Evolutionary conservation across 441 rosid genomes (phyloP), one percentile per base, ranked within the genome.

Genomic region (Metrosideros polymorpha): DNA sequence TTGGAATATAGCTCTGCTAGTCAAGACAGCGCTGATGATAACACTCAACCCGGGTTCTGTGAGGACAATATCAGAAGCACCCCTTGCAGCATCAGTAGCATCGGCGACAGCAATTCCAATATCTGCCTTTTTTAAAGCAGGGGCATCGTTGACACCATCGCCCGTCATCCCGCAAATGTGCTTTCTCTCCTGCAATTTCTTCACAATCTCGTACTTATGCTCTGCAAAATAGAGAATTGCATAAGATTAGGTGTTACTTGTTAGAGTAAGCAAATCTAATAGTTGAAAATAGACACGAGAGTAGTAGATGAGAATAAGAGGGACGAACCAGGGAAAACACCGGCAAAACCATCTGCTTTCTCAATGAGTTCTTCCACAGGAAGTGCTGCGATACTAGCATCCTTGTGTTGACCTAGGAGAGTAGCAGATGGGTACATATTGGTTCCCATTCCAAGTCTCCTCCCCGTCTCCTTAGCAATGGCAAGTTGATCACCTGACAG

Each of bases 361-460:
- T 87, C 88, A 45, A 87, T 87, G 49, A 87, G 88, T 49, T 87
- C 88, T 66, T 87, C 88, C 24, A 87, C 59, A 30, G 88, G 88
- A 56, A 87, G 88, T 24, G 86, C 84, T 1, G 88, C 86, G 0
- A 87, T 87, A 83, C 84, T 87, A 30, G 77, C 83, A 84, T 87
- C 88, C 86, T 75, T 87, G 88, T 84, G 79, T 25, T 87, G 88
- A 47, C 88, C 88, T 7, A 87, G 88, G n/a, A 87, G 79, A 49
- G 88, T 55, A 47, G 84, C 86, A 66, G 88, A 87, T 6, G 88
- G 88, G 42, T 87, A 87, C 88, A 87, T 87, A 22, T 87, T 87
- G 27, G 88, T 87, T 71, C 88, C 88, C 88, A 87, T 87, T 14
- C 88, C 88, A n/a, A 87, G 88, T 29, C 88, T 87, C 71, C 88